A percentile compares a stretch with the other conserved stretches of the same genome.
These are phyloP conservation scores for Artemisia tridentata DNA, from an alignment of 129 eudicot genomes.

Conservation along the genomic window DNA sequence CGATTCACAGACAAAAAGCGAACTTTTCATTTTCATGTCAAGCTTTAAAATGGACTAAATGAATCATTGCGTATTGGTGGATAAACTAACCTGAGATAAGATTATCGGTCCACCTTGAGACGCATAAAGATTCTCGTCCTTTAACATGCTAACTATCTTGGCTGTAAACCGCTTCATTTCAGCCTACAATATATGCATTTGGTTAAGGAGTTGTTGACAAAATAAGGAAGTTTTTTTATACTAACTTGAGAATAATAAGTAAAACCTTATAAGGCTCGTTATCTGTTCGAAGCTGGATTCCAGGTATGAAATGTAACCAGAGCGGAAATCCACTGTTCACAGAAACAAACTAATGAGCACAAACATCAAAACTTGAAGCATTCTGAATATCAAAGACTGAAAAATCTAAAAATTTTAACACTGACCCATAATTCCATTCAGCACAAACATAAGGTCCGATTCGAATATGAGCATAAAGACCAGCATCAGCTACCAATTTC, in stretches of 20 bases:
- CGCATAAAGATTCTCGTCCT: constrained; percentile 78
- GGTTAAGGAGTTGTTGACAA: background rate
- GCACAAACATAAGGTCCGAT: constrained; percentile 98
- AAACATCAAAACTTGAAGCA: constrained; percentile 6
- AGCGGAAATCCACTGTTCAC: constrained; percentile 86
- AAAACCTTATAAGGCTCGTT: constrained; percentile 90
- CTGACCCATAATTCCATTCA: constrained; percentile 97
- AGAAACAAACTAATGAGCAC: constrained; percentile 3
- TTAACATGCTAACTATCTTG: constrained; percentile 82
- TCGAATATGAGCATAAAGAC: constrained; percentile 81
- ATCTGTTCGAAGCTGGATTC: constrained; percentile 76
- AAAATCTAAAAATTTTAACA: background rate
- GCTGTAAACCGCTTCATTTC: constrained; percentile 97
- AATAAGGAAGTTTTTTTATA: background rate
- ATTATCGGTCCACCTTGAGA: constrained; percentile 98
- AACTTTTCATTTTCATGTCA: background rate
- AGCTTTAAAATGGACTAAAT: background rate
- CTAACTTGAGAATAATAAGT: background rate
- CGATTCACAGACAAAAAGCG: background rate
- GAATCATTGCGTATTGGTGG: background rate
- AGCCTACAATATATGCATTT: constrained; percentile 37
- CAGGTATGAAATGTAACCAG: constrained; percentile 93
- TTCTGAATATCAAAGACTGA: constrained; percentile 2
- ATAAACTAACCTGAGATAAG: constrained; percentile 74
- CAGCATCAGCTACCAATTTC: constrained; percentile 78